A percentile compares a stretch with the other conserved stretches of the same genome.
phyloP scores from a whole-genome alignment of 257 asterid genomes.

The Echium plantagineum region DNA sequence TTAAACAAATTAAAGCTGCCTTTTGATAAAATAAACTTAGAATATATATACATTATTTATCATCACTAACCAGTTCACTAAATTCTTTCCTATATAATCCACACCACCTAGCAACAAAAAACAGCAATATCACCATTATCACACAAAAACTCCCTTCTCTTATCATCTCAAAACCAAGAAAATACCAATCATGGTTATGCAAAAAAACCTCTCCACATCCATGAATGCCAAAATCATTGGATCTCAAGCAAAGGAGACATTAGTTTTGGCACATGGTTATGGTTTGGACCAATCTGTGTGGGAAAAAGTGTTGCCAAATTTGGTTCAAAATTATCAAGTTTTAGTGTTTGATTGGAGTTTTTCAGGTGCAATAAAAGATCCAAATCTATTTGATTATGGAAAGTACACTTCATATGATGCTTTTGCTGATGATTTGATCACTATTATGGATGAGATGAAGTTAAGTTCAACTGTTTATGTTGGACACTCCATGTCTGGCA shows the following conservation, averaged over 20 bases:
- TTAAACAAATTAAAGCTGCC: too few species aligned
- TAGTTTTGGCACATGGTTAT: conserved; percentile 43
- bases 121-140: not conserved
- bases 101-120: conserved; percentile 1
- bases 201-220: not conserved
- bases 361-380: conserved; percentile 34
- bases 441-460: conserved; percentile 5
- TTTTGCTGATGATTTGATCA: conserved; percentile 3
- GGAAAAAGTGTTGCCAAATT: conserved; percentile 31
- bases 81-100: not conserved
- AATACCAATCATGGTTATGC: not conserved
- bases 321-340: conserved; percentile 21
- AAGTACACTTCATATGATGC: conserved; percentile 10
- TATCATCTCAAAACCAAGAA: not conserved
- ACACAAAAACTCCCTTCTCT: not conserved
- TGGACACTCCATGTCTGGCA: conserved; percentile 12
- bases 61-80: too few species aligned
- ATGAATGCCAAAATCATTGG: conserved; percentile 36
- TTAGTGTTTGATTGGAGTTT: conserved; percentile 52
- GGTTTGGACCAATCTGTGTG: conserved; percentile 51
- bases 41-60: too few species aligned
- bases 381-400: conserved; percentile 25
- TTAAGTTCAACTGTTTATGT: not conserved
- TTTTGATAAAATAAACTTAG: too few species aligned
- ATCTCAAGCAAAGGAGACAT: conserved; percentile 23